Conservation (phyloP, 2,329 filamentous ascomycete genomes). For the Leptographium galeiforme region DNA sequence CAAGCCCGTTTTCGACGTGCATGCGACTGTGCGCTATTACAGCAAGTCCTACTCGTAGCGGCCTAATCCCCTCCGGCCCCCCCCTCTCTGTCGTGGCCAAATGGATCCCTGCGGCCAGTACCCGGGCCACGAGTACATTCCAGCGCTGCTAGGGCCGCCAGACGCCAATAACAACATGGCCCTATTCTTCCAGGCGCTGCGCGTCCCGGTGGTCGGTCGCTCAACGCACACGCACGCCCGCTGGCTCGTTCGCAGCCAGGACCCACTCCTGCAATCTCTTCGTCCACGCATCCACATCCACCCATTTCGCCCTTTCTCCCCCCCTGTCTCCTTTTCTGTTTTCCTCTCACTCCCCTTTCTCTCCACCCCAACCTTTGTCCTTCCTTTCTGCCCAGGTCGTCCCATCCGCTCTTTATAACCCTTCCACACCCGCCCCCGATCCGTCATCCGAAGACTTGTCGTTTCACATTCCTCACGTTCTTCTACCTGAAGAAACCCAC, state of each 20-base stretch:
- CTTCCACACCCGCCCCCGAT: not conserved
- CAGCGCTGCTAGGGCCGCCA: not conserved
- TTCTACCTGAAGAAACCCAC: not conserved
- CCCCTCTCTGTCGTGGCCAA: not conserved
- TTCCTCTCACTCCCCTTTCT: not conserved
- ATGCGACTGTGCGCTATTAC: not conserved
- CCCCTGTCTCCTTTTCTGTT: not conserved
- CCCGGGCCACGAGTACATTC: not conserved
- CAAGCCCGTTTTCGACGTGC: not conserved
- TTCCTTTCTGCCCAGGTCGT: not conserved
- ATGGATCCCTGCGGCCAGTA: not conserved
- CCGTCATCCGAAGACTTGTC: not conserved
- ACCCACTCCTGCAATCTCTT: conserved; percentile 10
- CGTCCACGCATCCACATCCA: not conserved
- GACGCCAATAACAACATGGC: not conserved
- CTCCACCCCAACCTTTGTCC: not conserved
- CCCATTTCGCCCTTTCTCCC: not conserved
- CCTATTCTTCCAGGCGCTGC: not conserved
- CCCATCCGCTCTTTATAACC: conserved; percentile 8
- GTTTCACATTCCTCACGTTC: not conserved
- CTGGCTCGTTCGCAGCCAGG: not conserved
- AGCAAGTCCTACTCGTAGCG: no score
- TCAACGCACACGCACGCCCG: not conserved
- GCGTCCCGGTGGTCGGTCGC: not conserved
- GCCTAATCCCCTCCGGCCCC: no score